Base-by-base conservation (phyloP, 805 yeast genomes). In the Candida insectorum region DNA sequence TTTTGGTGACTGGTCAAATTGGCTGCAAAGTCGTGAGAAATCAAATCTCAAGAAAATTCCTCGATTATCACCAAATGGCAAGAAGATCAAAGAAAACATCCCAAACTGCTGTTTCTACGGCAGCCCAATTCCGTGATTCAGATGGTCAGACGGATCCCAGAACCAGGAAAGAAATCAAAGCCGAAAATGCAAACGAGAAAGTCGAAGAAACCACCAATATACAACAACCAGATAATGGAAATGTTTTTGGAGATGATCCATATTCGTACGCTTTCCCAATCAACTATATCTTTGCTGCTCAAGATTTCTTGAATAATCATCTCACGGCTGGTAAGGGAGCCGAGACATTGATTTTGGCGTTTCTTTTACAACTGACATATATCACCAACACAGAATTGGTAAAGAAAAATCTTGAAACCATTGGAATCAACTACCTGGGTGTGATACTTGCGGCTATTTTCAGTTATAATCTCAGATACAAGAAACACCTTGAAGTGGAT, bases 281-380 rank as follows among this genome's bases (percentile, higher is more conserved):
- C 24, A 54, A 51, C 36, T 39, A 45, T 16, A 37, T 65, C 14
- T 65, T 48, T 42, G 42, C 45, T 10, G 39, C 51, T 12, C 73
- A 67, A 38, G 73, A 67, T 34, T 63, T 57, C 33, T 44, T 65
- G 27, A 65, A 65, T 36, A 62, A 53, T 4, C 44, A 58, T 23
- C 38, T 66, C 49, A 47, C 47, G 10, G 44, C 56, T 23, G 29
- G 52, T n/a, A 56, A 49, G 27, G 56, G 58, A 32, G 51, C 58
- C 6, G 68, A 67, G 40, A 8, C 61, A 24, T 40, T 65, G 39
- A 48, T 55, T 19, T 35, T 60, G 20, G 39, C 44, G 7, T 67
- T 57, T 42, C 19, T 59, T 11, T 16, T 45, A 18, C 62, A 67
- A 42, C 46, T 66, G 12, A 35, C 54, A 19, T 64, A 61, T 39